Base-by-base conservation (phyloP, 139 green algal species). In the Choricystis sp. region DNA sequence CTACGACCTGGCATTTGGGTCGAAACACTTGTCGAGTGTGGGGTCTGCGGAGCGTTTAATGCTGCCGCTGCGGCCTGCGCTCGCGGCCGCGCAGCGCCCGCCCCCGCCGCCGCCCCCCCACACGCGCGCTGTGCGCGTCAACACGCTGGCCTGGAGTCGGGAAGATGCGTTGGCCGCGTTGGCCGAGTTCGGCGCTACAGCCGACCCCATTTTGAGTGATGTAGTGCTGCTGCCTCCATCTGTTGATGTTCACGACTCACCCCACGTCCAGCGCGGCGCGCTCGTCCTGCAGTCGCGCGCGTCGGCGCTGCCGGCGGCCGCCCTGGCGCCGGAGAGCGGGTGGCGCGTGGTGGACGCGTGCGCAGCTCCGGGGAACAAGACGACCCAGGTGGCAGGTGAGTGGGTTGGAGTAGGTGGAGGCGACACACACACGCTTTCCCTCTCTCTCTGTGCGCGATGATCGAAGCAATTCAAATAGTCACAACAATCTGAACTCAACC, bases 301-400 rank as follows among this genome's bases (percentile, higher is more conserved):
- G 19, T 91, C 78, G 52, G 97, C 90, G 78, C 83, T 98, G 77
- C 83, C 88, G 21, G 91, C 91, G 0, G 76, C 80, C 57, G 87
- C 84, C 20, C 72, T 98, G 57, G 49, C 23, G n/a, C 89, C 93
- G 14, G 19, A 78, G 49, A 58, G 78, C 1, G 78, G 79, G 24
- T 95, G 84, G 86, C 67, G 70, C 21, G 77, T 96, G 20, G 31
- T 98, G 59, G 92, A 98, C 76, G 84, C 78, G 48, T 98, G 92
- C 69, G 88, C 92, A 0, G 92, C 92, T 3, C 92, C 92, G 1
- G 92, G 92, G 57, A 98, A 98, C 81, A 98, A 98, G 70, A 98
- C 92, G 0, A 97, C 89, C 0, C 92, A 98, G 65, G 56, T 97
- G 26, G 91, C 65, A 66, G 67, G 69, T 74, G 22, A 56, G 49